These are phyloP conservation scores for Rheum nobile DNA, from an alignment of 148 eudicot genomes.

Conservation along the genomic window DNA sequence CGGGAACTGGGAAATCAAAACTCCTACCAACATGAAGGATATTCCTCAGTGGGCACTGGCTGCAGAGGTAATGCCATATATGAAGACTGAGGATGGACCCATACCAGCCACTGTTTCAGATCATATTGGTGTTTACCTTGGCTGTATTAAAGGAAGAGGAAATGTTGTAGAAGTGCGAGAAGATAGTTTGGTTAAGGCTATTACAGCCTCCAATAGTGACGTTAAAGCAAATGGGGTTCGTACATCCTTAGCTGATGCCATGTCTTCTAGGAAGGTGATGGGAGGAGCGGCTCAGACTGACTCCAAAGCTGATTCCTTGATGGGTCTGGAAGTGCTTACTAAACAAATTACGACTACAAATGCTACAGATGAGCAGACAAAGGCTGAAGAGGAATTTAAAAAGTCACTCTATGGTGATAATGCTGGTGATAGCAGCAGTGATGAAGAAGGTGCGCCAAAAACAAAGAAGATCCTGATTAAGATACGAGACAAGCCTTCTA, in stretches of 20 bases:
- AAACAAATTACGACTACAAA: constrained; percentile 35
- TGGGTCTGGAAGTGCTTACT: constrained; percentile 67
- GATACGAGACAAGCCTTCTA: constrained; percentile 69
- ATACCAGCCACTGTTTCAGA: constrained; percentile 84
- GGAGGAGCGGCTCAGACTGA: constrained; percentile 21
- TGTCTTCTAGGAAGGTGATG: constrained; percentile 28
- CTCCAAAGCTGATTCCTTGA: constrained; percentile 41
- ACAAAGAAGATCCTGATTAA: constrained; percentile 66
- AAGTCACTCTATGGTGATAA: constrained; percentile 63
- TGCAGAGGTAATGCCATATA: constrained; percentile 93
- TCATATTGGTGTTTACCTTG: constrained; percentile 93
- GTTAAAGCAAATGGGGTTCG: constrained; percentile 33
- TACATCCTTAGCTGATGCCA: constrained; percentile 27
- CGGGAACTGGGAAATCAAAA: constrained; percentile 96
- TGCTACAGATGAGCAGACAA: constrained; percentile 71
- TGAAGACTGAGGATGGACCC: constrained; percentile 89
- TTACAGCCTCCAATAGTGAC: constrained; percentile 42
- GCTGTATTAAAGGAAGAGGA: constrained; percentile 84
- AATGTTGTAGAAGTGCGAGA: constrained; percentile 88
- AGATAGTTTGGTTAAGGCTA: constrained; percentile 71
- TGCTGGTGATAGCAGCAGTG: constrained; percentile 88
- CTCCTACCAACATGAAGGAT: constrained; percentile 68
- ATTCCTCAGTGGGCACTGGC: constrained; percentile 95
- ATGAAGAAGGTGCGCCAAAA: constrained; percentile 74
- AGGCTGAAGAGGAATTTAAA: constrained; percentile 94